These are phyloP conservation scores for Chimonanthus salicifolius DNA, from an alignment of 164 flowering plant genomes.

Conservation along the genomic window DNA sequence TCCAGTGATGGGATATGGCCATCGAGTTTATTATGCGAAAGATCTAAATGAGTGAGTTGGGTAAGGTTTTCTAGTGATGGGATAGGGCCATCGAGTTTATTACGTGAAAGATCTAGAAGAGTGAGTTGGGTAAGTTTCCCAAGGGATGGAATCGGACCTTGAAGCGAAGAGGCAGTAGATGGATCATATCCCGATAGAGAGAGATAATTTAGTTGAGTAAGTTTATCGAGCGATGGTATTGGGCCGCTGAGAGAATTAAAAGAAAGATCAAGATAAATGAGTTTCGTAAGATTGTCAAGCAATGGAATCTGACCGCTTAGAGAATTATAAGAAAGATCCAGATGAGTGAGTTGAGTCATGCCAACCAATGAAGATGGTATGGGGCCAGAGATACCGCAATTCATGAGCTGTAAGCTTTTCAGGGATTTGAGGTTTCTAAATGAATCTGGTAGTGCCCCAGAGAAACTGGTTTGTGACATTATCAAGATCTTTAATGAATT, in stretches of 20 bases:
- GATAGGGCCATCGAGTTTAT: background rate
- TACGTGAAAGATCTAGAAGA: slow-evolving; percentile 21
- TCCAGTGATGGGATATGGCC: slow-evolving; percentile 18
- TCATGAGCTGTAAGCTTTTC: slow-evolving; percentile 19
- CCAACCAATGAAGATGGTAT: background rate
- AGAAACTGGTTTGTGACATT: slow-evolving; percentile 24
- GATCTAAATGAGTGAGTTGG: slow-evolving; percentile 32
- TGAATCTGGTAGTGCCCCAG: slow-evolving; percentile 35
- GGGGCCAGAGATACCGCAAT: slow-evolving; percentile 14
- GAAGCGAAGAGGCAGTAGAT: too few relatives aligned
- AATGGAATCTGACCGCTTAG: slow-evolving; percentile 34
- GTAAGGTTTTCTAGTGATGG: background rate
- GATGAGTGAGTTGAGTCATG: background rate
- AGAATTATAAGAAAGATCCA: background rate
- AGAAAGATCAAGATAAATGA: slow-evolving; percentile 22
- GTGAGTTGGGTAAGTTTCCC: slow-evolving; percentile 22
- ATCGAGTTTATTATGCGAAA: slow-evolving; percentile 17
- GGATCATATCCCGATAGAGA: too few relatives aligned
- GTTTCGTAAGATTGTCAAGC: slow-evolving; percentile 20
- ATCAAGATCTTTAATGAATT: slow-evolving; percentile 19
- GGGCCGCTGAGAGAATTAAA: too few relatives aligned
- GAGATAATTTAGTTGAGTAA: too few relatives aligned
- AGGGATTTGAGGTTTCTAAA: slow-evolving; percentile 27
- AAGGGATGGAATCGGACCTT: slow-evolving; percentile 27
- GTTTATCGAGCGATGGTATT: too few relatives aligned